Percentiles rank a stretch among this genome's conserved stretches.
phyloP scores from a whole-genome alignment of 768 basidiomycete genomes.

The Amanita molliuscula region DNA sequence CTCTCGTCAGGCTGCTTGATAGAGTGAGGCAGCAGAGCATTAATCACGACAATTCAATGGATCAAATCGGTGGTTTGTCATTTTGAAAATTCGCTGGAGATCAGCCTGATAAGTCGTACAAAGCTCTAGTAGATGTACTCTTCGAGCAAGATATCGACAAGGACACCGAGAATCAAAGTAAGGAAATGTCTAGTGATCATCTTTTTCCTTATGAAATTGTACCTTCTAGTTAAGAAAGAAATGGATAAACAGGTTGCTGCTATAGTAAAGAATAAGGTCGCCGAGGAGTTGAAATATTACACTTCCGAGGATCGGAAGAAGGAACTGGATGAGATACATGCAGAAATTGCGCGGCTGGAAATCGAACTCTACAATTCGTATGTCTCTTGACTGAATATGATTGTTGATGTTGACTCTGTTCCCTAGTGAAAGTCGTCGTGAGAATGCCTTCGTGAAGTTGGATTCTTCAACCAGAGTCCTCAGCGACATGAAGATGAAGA shows the following conservation, averaged over 20 bases:
- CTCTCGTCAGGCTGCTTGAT: background rate
- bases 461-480: conserved; percentile 29
- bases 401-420: background rate
- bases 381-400: conserved; percentile 12
- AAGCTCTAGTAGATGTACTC: conserved; percentile 38
- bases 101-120: background rate
- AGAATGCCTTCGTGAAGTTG: conserved; percentile 37
- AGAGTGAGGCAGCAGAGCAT: background rate
- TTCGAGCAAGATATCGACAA: conserved; percentile 33
- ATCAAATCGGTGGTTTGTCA: background rate
- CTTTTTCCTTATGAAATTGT: background rate
- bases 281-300: conserved; percentile 31
- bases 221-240: conserved; percentile 32
- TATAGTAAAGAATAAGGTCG: conserved; percentile 41
- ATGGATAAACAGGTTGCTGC: conserved; percentile 37
- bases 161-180: conserved; percentile 36
- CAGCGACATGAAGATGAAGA: conserved; percentile 34
- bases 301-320: conserved; percentile 39
- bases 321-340: conserved; percentile 33
- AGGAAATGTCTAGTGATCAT: conserved; percentile 4
- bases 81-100: background rate
- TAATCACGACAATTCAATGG: background rate
- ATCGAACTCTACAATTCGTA: conserved; percentile 48
- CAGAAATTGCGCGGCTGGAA: conserved; percentile 35
- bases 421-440: conserved; percentile 44